phyloP scores from a whole-genome alignment of 176 grass and related monocot genomes.

The Alloteropsis semialata region DNA sequence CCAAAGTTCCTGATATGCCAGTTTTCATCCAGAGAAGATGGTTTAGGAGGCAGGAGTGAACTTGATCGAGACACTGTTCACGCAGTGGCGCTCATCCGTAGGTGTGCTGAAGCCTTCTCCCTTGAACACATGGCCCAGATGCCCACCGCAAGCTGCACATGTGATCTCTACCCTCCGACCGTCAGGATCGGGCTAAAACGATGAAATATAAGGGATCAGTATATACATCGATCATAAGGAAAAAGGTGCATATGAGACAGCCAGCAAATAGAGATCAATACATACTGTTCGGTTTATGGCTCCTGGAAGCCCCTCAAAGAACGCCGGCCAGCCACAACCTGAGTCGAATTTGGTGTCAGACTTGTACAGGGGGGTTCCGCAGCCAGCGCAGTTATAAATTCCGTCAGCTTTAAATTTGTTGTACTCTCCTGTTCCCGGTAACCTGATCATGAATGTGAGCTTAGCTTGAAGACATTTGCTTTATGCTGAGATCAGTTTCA shows the following conservation, averaged over 20 bases:
- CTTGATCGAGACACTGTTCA: constrained; percentile 83
- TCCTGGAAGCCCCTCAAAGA: constrained; percentile 84
- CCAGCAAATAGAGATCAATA: neutral
- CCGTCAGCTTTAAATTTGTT: constrained; percentile 67
- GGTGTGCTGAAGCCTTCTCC: constrained; percentile 93
- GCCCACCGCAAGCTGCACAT: constrained; percentile 72
- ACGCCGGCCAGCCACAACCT: constrained; percentile 90
- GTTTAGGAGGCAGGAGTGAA: constrained; percentile 45
- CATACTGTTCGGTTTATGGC: constrained; percentile 67
- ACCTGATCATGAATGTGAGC: constrained; percentile 29
- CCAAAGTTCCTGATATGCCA: neutral
- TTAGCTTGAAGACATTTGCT: neutral
- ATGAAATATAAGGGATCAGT: neutral
- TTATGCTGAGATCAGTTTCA: neutral
- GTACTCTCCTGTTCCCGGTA: constrained; percentile 63
- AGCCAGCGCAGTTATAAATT: constrained; percentile 65
- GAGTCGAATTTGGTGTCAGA: constrained; percentile 91
- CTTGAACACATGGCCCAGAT: constrained; percentile 88
- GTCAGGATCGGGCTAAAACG: constrained; percentile 69
- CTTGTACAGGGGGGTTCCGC: constrained; percentile 72
- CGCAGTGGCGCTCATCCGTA: constrained; percentile 84
- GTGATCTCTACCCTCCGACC: constrained; percentile 75
- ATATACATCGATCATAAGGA: neutral
- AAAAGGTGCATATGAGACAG: neutral
- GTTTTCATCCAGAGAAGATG: neutral